phyloP scores from a whole-genome alignment of 345 rosid genomes.

The Pistacia integerrima region DNA sequence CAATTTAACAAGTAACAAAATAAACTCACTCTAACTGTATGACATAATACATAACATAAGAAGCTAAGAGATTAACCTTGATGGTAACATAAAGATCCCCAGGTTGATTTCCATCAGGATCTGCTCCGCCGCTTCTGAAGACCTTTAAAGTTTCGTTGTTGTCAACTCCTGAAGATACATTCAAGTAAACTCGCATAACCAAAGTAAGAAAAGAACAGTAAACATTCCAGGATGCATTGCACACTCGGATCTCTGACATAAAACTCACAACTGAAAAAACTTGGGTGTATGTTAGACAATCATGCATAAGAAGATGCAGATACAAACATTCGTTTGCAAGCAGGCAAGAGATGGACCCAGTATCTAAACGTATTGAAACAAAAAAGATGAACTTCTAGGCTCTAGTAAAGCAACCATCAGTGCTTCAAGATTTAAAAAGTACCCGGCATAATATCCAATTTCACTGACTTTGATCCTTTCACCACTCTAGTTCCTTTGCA shows the following conservation, averaged over 20 bases:
- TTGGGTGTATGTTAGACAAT: not conserved
- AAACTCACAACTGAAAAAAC: not conserved
- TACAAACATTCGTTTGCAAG: not conserved
- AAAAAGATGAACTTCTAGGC: not conserved
- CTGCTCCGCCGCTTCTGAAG: conserved; percentile 85
- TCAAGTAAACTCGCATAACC: not conserved
- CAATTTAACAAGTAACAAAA: no score
- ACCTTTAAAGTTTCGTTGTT: conserved; percentile 74
- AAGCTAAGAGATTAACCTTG: conserved; percentile 50
- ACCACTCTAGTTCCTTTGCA: conserved; percentile 85
- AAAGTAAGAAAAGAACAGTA: not conserved
- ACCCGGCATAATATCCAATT: conserved; percentile 88
- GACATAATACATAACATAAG: not conserved
- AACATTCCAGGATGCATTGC: not conserved
- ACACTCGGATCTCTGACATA: not conserved
- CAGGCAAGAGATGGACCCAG: not conserved
- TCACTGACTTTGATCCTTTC: conserved; percentile 78
- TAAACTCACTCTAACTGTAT: not conserved
- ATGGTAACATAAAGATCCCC: conserved; percentile 88
- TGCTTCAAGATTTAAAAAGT: conserved; percentile 8
- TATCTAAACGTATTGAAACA: not conserved
- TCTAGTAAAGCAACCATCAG: conserved; percentile 10
- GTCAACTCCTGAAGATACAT: conserved; percentile 69
- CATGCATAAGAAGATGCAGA: not conserved
- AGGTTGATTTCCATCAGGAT: conserved; percentile 93